Evolutionary conservation across 495 filamentous ascomycete species (phyloP).

Genomic region (Tuber brumale): DNA sequence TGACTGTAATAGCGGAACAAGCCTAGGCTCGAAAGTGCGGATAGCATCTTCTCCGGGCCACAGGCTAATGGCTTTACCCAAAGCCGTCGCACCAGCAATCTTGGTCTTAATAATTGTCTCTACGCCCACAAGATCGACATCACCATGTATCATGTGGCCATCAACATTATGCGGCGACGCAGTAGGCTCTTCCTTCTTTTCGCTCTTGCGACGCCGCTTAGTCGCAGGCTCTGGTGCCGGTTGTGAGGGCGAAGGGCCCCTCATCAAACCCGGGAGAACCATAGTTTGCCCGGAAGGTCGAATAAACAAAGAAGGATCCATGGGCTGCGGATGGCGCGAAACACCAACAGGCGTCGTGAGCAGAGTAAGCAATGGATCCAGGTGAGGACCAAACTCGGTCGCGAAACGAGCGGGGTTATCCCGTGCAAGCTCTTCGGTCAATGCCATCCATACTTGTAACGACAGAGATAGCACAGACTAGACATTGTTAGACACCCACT

Average conservation of each 20-base stretch:
- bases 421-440: constrained; percentile 60
- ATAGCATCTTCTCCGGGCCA: constrained; percentile 49
- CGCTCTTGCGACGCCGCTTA: constrained; percentile 74
- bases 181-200: constrained; percentile 68
- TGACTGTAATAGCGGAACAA: constrained; percentile 61
- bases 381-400: constrained; percentile 60
- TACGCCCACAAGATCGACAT: constrained; percentile 84
- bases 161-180: constrained; percentile 83
- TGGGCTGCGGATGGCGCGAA: constrained; percentile 76
- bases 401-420: constrained; percentile 54
- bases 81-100: constrained; percentile 73
- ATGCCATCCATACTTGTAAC: constrained; percentile 74
- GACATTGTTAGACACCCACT: constrained; percentile 14
- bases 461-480: constrained; percentile 62
- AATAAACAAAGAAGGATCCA: constrained; percentile 81
- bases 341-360: constrained; percentile 87
- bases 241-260: constrained; percentile 56
- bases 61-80: constrained; percentile 65
- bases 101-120: constrained; percentile 84
- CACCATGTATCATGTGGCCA: constrained; percentile 94
- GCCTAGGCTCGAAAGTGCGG: constrained; percentile 50
- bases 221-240: constrained; percentile 49
- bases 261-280: constrained; percentile 49
- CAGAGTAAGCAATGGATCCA: constrained; percentile 69
- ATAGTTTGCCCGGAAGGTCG: constrained; percentile 84